These are phyloP conservation scores for Crithidia bombi DNA, from an alignment of 208 protist species.

Conservation along the genomic window DNA sequence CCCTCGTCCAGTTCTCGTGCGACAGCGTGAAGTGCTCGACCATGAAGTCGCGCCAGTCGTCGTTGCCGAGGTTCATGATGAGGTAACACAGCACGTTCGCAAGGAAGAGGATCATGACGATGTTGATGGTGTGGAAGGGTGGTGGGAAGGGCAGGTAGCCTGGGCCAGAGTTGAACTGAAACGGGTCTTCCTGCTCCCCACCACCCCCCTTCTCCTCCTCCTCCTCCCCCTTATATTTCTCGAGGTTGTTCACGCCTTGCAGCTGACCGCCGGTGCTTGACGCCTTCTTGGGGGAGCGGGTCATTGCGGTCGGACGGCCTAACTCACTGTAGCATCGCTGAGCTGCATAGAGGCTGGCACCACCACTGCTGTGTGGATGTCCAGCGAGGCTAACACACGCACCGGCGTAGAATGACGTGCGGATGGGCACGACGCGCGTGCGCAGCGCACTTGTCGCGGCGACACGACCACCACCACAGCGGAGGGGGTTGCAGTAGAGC, in stretches of 20 bases:
- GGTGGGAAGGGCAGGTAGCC: conserved; percentile 87
- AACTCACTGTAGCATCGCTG: conserved; percentile 26
- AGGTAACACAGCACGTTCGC: conserved; percentile 81
- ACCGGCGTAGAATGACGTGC: conserved; percentile 22
- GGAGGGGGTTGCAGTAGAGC: no score
- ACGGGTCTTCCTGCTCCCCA: conserved; percentile 66
- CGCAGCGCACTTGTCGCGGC: neutral
- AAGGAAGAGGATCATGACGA: conserved; percentile 84
- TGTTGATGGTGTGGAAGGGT: conserved; percentile 90
- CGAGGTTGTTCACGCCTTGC: conserved; percentile 53
- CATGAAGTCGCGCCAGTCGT: conserved; percentile 83
- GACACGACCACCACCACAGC: neutral
- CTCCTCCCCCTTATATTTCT: conserved; percentile 55
- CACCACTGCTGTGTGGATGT: neutral
- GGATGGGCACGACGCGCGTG: neutral
- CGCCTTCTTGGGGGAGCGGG: conserved; percentile 17
- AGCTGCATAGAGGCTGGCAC: neutral
- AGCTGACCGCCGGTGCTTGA: conserved; percentile 39
- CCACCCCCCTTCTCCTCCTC: conserved; percentile 59
- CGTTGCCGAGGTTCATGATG: conserved; percentile 78
- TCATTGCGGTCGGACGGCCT: neutral
- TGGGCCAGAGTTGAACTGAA: conserved; percentile 46
- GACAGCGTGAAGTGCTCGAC: conserved; percentile 90
- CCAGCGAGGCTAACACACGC: neutral
- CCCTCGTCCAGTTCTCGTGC: conserved; percentile 73